Conservation (phyloP, 225 moss, liverwort and hornwort genomes). For the Neckera pumila region DNA sequence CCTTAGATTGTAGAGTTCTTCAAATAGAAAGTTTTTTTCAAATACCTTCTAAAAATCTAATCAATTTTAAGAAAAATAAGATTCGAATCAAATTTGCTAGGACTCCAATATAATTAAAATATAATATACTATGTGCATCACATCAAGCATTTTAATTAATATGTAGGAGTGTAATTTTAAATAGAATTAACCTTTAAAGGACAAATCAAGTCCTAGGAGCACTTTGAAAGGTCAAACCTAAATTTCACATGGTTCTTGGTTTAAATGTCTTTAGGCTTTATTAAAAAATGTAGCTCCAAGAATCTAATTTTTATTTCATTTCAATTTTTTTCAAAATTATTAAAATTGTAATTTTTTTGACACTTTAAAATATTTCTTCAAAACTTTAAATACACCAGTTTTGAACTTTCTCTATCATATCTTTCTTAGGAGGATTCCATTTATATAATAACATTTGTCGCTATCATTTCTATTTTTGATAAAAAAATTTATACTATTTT, state of each 20-base stretch:
- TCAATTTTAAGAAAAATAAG: neutral
- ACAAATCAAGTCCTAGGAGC: accelerated
- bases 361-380: neutral
- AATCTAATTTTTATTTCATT: neutral
- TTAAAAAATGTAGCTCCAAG: accelerated
- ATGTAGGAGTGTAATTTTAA: neutral
- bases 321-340: neutral
- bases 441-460: neutral
- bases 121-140: neutral
- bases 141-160: neutral
- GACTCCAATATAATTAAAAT: neutral
- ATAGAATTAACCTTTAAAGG: neutral
- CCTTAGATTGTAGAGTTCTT: accelerated
- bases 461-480: neutral
- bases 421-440: accelerated
- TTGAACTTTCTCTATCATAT: neutral
- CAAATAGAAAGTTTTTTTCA: neutral
- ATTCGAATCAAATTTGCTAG: accelerated
- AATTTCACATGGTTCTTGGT: neutral
- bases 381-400: neutral
- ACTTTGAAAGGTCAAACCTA: neutral
- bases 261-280: too few relatives aligned
- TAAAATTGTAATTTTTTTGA: neutral
- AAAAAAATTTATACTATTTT: neutral
- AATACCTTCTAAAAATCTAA: neutral